These are phyloP conservation scores for Phytopythium kandeliae DNA, from an alignment of 352 stramenopile species.

Conservation along the genomic window DNA sequence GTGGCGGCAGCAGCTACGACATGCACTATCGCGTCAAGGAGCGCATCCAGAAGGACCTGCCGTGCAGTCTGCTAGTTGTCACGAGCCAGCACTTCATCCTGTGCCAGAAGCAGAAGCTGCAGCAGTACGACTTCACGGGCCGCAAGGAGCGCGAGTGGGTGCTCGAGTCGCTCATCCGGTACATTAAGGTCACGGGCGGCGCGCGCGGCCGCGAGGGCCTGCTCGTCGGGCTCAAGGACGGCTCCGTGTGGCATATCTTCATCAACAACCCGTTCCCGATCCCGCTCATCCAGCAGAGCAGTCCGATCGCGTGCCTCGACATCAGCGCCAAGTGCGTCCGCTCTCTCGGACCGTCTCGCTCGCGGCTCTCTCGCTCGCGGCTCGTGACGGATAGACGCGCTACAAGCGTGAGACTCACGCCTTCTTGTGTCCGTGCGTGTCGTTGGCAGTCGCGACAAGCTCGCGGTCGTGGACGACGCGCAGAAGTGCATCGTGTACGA, in stretches of 20 bases:
- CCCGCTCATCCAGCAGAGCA: slow-evolving; percentile 83
- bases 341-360: not conserved
- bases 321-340: slow-evolving; percentile 78
- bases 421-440: not conserved
- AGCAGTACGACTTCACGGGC: slow-evolving; percentile 89
- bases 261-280: slow-evolving; percentile 95
- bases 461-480: slow-evolving; percentile 90
- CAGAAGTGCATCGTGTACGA: slow-evolving; percentile 91
- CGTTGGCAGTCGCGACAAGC: slow-evolving; percentile 69
- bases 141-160: slow-evolving; percentile 85
- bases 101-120: slow-evolving; percentile 89
- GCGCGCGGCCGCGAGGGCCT: slow-evolving; percentile 85
- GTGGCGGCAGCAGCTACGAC: slow-evolving; percentile 53
- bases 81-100: slow-evolving; percentile 91
- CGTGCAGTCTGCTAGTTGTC: slow-evolving; percentile 86
- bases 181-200: slow-evolving; percentile 91
- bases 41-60: slow-evolving; percentile 78
- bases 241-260: slow-evolving; percentile 90
- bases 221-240: slow-evolving; percentile 91
- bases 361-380: too few species aligned
- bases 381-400: too few species aligned
- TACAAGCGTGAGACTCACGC: not conserved
- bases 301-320: slow-evolving; percentile 85
- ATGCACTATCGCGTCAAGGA: slow-evolving; percentile 93
- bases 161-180: slow-evolving; percentile 86